Percentiles rank a stretch among this genome's conserved stretches.
These are phyloP conservation scores for Podospora fimiseda DNA, from an alignment of 495 filamentous ascomycete species.

Conservation along the genomic window DNA sequence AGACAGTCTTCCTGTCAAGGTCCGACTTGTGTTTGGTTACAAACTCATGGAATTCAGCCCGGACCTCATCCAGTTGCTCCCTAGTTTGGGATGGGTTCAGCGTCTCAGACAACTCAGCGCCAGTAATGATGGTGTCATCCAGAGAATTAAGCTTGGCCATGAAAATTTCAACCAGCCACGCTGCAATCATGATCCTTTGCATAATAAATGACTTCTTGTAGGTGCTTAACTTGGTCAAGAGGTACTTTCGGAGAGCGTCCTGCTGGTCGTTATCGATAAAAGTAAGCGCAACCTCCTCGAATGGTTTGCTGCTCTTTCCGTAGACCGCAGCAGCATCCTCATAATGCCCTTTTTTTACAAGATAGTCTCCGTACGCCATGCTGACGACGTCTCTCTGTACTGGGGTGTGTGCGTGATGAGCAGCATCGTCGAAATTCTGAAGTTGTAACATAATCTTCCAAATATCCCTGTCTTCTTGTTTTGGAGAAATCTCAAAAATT, in stretches of 20 bases:
- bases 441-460: conserved; percentile 85
- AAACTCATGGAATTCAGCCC: conserved; percentile 82
- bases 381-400: conserved; percentile 83
- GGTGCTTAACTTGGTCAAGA: conserved; percentile 72
- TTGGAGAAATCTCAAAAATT: conserved; percentile 87
- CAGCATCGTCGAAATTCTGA: conserved; percentile 80
- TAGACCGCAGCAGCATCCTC: conserved; percentile 82
- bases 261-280: conserved; percentile 86
- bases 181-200: conserved; percentile 92
- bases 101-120: conserved; percentile 72
- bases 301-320: conserved; percentile 91
- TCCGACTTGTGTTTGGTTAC: conserved; percentile 74
- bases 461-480: conserved; percentile 84
- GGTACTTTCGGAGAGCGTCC: conserved; percentile 87
- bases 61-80: conserved; percentile 61
- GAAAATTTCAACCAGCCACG: conserved; percentile 91
- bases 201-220: conserved; percentile 80
- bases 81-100: conserved; percentile 62
- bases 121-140: conserved; percentile 88
- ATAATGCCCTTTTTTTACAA: conserved; percentile 71
- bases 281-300: conserved; percentile 87
- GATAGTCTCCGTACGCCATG: conserved; percentile 80
- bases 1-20: conserved; percentile 83
- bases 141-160: conserved; percentile 95
- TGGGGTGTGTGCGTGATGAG: conserved; percentile 65